Percentiles rank a stretch among this genome's conserved stretches.
phyloP scores from a whole-genome alignment of 2,329 filamentous ascomycete species.

The Dactylonectria estremocensis region DNA sequence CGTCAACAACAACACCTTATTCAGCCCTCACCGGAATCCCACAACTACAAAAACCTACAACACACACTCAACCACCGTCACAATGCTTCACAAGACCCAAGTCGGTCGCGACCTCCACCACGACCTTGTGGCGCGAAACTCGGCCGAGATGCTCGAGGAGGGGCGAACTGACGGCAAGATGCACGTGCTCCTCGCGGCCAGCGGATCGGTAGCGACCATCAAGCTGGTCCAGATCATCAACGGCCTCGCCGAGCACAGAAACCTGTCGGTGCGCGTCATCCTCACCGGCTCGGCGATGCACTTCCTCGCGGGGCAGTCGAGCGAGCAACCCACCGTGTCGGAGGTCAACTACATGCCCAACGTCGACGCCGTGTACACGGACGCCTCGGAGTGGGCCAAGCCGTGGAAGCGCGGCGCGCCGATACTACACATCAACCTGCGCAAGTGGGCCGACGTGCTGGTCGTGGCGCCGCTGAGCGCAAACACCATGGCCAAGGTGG shows the following conservation, averaged over 20 bases:
- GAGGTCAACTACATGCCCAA: conserved; percentile 73
- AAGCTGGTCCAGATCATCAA: conserved; percentile 80
- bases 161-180: conserved; percentile 57
- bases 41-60: neutral
- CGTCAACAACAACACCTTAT: neutral
- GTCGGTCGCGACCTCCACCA: conserved; percentile 45
- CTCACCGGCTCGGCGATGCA: conserved; percentile 81
- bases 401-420: conserved; percentile 84
- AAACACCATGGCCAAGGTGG: conserved; percentile 89
- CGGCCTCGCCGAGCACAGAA: conserved; percentile 66
- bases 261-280: conserved; percentile 86
- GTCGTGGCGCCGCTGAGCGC: conserved; percentile 87
- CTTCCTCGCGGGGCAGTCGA: conserved; percentile 83
- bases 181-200: conserved; percentile 60
- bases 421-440: conserved; percentile 92
- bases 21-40: neutral
- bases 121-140: conserved; percentile 41
- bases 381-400: conserved; percentile 87
- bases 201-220: conserved; percentile 84
- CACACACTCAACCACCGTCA: neutral
- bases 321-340: conserved; percentile 81
- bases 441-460: conserved; percentile 83
- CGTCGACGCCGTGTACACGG: conserved; percentile 85
- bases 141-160: conserved; percentile 52
- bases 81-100: conserved; percentile 44